Evolutionary conservation across 225 moss, liverwort and hornwort genomes (phyloP), one percentile per base, ranked within the genome.

Genomic region (Takakia lepidozioides): DNA sequence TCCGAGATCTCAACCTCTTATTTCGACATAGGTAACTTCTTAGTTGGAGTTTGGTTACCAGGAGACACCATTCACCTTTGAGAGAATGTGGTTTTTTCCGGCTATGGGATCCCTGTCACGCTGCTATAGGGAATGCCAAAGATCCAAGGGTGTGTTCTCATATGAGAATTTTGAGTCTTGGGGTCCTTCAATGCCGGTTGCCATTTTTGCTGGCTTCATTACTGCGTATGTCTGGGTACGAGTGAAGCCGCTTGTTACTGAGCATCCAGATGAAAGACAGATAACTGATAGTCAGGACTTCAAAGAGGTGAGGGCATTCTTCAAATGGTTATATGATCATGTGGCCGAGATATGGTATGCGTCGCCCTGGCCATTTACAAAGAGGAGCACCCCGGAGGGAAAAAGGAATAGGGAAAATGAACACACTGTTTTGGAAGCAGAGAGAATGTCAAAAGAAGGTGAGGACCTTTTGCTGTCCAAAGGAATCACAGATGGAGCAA

Each of bases 391-490:
- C n/a, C n/a, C n/a, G n/a, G n/a, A n/a, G n/a, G 32, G 32, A 7
- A 32, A 32, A 32, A 7, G 11, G 11, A 32, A 6, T 11, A 7
- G 11, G 32, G 32, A 32, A 11, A 7, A 73, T 38, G 57, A 57
- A 4, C 13, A 15, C 61, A 0, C 72, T 64, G 44, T 3, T 63
- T 2, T 51, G 47, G 4, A 66, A 63, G 45, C 56, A 2, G 78
- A 73, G 59, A 63, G 53, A 34, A 79, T 79, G 19, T 79, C 73
- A 16, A 79, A 79, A 60, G 63, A 69, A 7, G 63, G 69, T 4
- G 78, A 79, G 53, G 73, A 74, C 36, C 66, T 79, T 21, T 73
- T 79, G 15, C 27, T 79, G 34, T 58, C 58, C 6, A 48, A 27
- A 63, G 1, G 32, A 32, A 7, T 11, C 32, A 20, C 39, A 56